These are phyloP conservation scores for Adansonia madagascariensis DNA, from an alignment of 441 rosid genomes.

Conservation along the genomic window DNA sequence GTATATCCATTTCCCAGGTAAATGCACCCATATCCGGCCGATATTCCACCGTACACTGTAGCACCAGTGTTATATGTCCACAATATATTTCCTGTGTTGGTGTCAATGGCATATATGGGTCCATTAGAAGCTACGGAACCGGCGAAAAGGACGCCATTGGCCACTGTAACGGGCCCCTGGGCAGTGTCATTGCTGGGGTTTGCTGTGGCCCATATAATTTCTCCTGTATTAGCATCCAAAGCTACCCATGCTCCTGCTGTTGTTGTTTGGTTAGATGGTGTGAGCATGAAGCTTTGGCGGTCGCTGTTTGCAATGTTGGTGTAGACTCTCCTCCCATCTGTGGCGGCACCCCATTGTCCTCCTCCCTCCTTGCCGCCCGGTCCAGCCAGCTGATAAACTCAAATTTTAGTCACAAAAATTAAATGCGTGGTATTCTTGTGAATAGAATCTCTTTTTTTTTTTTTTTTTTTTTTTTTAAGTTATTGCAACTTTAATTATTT, in stretches of 20 bases:
- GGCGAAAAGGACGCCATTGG: not conserved
- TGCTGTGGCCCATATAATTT: constrained; percentile 37
- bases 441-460: not conserved
- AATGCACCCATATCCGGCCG: constrained; percentile 44
- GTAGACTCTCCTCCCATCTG: constrained; percentile 41
- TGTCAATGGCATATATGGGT: constrained; percentile 45
- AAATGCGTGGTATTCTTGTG: not conserved
- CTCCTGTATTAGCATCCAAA: constrained; percentile 38
- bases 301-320: constrained; percentile 44
- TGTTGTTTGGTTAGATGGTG: constrained; percentile 24
- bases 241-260: constrained; percentile 51
- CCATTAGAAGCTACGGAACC: constrained; percentile 27
- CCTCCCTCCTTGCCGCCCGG: constrained; percentile 46
- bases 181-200: constrained; percentile 37
- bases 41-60: constrained; percentile 42
- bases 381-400: constrained; percentile 31
- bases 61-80: constrained; percentile 46
- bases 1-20: constrained; percentile 44
- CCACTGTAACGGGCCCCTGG: constrained; percentile 35
- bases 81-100: constrained; percentile 34
- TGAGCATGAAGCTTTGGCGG: constrained; percentile 22
- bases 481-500: not conserved
- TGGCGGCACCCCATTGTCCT: constrained; percentile 49
- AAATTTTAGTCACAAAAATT: not conserved
- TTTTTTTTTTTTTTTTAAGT: too few relatives aligned